phyloP scores from a whole-genome alignment of 139 green algal species.

The Auxenochlorella pyrenoidosa region DNA sequence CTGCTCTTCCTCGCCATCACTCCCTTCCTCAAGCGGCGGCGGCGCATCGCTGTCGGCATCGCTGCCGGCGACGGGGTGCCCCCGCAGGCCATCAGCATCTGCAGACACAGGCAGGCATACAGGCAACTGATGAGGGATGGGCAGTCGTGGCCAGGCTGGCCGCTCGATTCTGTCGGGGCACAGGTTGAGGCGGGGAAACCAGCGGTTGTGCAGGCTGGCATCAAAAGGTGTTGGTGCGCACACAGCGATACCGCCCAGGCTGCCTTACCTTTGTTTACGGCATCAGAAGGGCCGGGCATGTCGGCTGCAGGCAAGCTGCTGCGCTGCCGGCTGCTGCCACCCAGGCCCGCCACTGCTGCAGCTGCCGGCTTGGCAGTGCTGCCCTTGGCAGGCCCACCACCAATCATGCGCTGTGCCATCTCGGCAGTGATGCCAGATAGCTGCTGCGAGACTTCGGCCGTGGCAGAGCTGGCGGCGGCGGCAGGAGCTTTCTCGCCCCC shows the following conservation, averaged over 20 bases:
- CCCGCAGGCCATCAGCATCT: too few species aligned
- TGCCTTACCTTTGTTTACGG: not conserved
- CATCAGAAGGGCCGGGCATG: not conserved
- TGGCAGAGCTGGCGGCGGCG: not conserved
- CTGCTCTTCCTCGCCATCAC: too few species aligned
- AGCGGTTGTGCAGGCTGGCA: too few species aligned
- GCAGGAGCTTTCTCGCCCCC: not conserved
- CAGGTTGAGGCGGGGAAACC: too few species aligned
- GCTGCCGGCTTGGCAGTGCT: not conserved
- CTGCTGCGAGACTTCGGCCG: not conserved
- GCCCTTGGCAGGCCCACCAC: not conserved
- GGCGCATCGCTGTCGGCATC: not conserved
- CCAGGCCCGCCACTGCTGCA: not conserved
- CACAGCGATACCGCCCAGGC: too few species aligned
- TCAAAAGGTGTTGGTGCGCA: too few species aligned
- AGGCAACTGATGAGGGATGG: too few species aligned
- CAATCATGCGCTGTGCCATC: constrained; percentile 3
- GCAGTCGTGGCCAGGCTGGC: too few species aligned
- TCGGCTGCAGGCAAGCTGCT: not conserved
- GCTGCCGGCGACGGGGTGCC: not conserved
- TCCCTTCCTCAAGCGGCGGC: not conserved
- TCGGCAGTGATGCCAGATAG: not conserved
- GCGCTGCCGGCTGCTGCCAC: not conserved
- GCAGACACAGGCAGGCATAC: too few species aligned
- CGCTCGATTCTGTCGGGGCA: too few species aligned